These are phyloP conservation scores for Aspergillus costaricaensis DNA, from an alignment of 2,329 filamentous ascomycete genomes.

Conservation along the genomic window DNA sequence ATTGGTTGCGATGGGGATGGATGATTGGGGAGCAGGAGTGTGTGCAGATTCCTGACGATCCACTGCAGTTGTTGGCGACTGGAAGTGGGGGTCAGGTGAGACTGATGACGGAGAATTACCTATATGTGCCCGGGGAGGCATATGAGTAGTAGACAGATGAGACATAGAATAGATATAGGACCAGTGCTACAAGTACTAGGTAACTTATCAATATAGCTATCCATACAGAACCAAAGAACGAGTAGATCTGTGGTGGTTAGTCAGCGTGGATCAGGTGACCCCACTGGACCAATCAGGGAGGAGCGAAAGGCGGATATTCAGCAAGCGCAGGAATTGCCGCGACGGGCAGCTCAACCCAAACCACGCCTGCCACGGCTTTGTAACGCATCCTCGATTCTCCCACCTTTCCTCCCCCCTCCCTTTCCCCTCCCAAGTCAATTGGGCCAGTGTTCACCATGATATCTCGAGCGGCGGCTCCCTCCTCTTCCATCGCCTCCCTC, in stretches of 20 bases:
- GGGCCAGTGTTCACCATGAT: constrained; percentile 45
- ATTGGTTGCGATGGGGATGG: constrained; percentile 48
- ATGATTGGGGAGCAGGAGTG: constrained; percentile 44
- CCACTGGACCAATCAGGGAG: constrained; percentile 35
- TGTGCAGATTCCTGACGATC: constrained; percentile 38
- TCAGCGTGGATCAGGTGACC: constrained; percentile 33
- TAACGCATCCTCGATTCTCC: constrained; percentile 18
- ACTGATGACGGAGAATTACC: constrained; percentile 34
- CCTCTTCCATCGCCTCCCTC: constrained; percentile 43
- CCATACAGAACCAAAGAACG: too few relatives aligned
- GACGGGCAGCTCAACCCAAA: constrained; percentile 10
- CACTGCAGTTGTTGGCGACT: constrained; percentile 33
- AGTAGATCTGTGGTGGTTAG: neutral
- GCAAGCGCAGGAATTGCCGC: constrained; percentile 38
- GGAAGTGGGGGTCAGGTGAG: constrained; percentile 17
- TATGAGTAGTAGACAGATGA: neutral
- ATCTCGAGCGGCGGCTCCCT: constrained; percentile 49
- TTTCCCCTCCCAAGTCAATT: constrained; percentile 33
- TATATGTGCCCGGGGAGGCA: constrained; percentile 40
- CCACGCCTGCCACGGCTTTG: neutral
- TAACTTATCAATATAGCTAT: too few relatives aligned
- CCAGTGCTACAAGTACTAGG: neutral
- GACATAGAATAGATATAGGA: neutral
- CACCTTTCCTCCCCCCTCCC: constrained; percentile 25
- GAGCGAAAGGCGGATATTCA: constrained; percentile 43